These are phyloP conservation scores for Reutealis trisperma DNA, from an alignment of 345 rosid genomes.

Conservation along the genomic window DNA sequence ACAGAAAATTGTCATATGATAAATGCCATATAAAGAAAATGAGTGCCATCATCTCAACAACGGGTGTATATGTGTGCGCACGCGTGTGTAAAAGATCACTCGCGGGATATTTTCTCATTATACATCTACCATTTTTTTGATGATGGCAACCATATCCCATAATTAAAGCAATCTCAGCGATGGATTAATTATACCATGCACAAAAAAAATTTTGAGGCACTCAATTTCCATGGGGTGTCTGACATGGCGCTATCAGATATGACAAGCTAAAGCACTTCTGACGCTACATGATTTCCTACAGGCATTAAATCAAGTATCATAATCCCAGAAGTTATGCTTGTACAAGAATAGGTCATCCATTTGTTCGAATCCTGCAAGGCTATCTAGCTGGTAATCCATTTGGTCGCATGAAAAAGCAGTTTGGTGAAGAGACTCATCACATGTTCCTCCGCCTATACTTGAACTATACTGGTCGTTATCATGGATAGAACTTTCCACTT, in stretches of 20 bases:
- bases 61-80: neutral
- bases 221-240: constrained; percentile 39
- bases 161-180: constrained; percentile 14
- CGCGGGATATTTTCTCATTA: constrained; percentile 1
- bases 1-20: neutral
- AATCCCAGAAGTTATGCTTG: constrained; percentile 44
- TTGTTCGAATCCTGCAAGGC: constrained; percentile 52
- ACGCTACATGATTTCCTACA: constrained; percentile 32
- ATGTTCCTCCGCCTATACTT: constrained; percentile 28
- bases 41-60: constrained; percentile 5
- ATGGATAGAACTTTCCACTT: constrained; percentile 17
- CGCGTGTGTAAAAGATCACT: constrained; percentile 17
- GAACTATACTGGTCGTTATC: constrained; percentile 29
- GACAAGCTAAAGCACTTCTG: constrained; percentile 27
- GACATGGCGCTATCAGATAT: constrained; percentile 27
- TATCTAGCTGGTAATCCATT: constrained; percentile 41
- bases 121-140: constrained; percentile 9
- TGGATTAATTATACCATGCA: constrained; percentile 2
- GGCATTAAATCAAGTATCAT: constrained; percentile 39
- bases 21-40: constrained; percentile 19
- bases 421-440: constrained; percentile 26
- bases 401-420: constrained; percentile 14
- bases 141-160: constrained; percentile 14
- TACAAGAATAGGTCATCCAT: constrained; percentile 81
- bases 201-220: constrained; percentile 24